A percentile compares a stretch with the other conserved stretches of the same genome.
Evolutionary conservation across 192 early-diverging fungal species (phyloP).

Genomic region (Lobulomyces angularis): DNA sequence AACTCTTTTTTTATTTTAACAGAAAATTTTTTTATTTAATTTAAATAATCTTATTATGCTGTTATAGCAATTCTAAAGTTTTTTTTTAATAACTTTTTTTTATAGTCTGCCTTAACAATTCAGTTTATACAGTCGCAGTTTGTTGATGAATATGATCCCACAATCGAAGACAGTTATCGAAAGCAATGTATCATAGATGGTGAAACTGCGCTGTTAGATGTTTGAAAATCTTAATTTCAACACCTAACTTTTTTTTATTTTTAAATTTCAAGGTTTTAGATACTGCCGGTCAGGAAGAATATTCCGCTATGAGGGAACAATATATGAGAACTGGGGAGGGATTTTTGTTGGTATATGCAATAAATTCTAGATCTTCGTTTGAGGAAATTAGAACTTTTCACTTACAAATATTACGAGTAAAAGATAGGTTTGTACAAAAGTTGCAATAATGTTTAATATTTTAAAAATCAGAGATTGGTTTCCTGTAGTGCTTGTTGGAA

Average conservation of each 20-base stretch:
- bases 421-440: too few relatives aligned
- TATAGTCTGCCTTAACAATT: slow-evolving; percentile 35
- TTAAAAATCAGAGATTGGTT: slow-evolving; percentile 50
- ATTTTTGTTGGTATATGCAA: slow-evolving; percentile 72
- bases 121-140: slow-evolving; percentile 85
- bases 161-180: slow-evolving; percentile 61
- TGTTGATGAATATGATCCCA: slow-evolving; percentile 51
- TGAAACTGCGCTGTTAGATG: slow-evolving; percentile 69
- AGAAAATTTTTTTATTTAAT: too few relatives aligned
- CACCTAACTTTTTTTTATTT: too few relatives aligned
- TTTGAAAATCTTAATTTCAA: too few relatives aligned
- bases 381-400: slow-evolving; percentile 62
- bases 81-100: too few relatives aligned
- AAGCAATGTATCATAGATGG: slow-evolving; percentile 76
- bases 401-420: slow-evolving; percentile 65
- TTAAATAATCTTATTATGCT: too few relatives aligned
- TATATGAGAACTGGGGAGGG: slow-evolving; percentile 84
- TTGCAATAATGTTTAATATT: too few relatives aligned
- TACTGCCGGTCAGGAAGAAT: slow-evolving; percentile 83
- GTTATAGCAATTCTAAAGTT: too few relatives aligned
- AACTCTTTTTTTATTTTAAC: too few relatives aligned
- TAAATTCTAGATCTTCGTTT: slow-evolving; percentile 61
- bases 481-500: slow-evolving; percentile 73
- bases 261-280: too few relatives aligned
- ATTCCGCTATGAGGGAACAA: slow-evolving; percentile 57